Base-by-base conservation (phyloP, 768 basidiomycete species). In the Inosperma sp. region DNA sequence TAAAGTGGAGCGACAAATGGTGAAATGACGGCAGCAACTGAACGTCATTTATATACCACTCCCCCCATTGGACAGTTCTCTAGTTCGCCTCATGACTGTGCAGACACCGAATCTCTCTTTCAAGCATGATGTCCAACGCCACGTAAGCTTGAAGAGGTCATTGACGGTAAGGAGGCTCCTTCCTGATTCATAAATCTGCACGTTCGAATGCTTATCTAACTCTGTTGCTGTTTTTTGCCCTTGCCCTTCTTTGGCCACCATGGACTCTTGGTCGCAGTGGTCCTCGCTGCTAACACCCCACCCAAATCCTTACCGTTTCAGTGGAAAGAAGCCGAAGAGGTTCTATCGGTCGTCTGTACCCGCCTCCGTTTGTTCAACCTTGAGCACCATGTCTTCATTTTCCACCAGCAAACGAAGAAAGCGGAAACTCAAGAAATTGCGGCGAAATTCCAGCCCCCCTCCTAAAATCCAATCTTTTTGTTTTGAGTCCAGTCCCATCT, bases 121-220 rank as follows among this genome's bases (percentile, higher is more conserved):
- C n/a, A n/a, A n/a, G n/a, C n/a, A n/a, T n/a, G n/a, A n/a, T n/a
- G n/a, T n/a, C n/a, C n/a, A n/a, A n/a, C n/a, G n/a, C n/a, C n/a
- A n/a, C n/a, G n/a, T n/a, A n/a, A n/a, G n/a, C n/a, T n/a, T n/a
- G n/a, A n/a, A n/a, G n/a, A n/a, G n/a, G n/a, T n/a, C n/a, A n/a
- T n/a, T n/a, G n/a, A n/a, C n/a, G n/a, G n/a, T n/a, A n/a, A n/a
- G n/a, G n/a, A n/a, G n/a, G n/a, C n/a, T n/a, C n/a, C n/a, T n/a
- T n/a, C n/a, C n/a, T n/a, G n/a, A n/a, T n/a, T n/a, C n/a, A n/a
- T n/a, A n/a, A n/a, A n/a, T n/a, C n/a, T n/a, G 30, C n/a, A 31
- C 34, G 23, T 22, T 48, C 31, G 44, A 25, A 47, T 47, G 45
- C 45, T 48, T 48, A 48, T 16, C 33, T 48, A 48, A 34, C 34